A percentile compares a stretch with the other conserved stretches of the same genome.
phyloP scores from a whole-genome alignment of 352 stramenopile genomes.

The Globisporangium sylvaticum region DNA sequence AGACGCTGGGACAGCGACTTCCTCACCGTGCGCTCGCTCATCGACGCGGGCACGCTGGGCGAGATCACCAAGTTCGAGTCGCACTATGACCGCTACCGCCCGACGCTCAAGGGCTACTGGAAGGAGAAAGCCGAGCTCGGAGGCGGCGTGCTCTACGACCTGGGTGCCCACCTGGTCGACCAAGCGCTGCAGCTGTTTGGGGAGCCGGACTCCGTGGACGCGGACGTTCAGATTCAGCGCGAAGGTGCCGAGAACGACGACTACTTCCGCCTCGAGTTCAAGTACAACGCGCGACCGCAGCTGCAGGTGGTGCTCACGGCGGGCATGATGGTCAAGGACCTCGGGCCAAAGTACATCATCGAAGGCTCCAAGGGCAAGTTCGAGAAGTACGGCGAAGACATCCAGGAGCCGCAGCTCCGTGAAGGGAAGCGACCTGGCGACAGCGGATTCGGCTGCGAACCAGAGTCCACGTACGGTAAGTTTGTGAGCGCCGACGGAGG shows the following conservation, averaged over 20 bases:
- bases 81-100: constrained; percentile 69
- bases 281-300: constrained; percentile 39
- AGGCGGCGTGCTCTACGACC: constrained; percentile 66
- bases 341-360: constrained; percentile 62
- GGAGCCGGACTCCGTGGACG: constrained; percentile 34
- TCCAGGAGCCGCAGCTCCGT: constrained; percentile 56
- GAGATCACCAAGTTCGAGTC: constrained; percentile 54
- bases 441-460: constrained; percentile 46
- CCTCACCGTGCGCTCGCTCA: constrained; percentile 46
- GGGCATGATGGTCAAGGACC: constrained; percentile 60
- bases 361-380: constrained; percentile 51
- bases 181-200: constrained; percentile 68
- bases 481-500: constrained; percentile 30
- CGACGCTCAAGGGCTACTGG: constrained; percentile 73
- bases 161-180: constrained; percentile 65
- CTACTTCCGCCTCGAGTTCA: constrained; percentile 70
- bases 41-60: constrained; percentile 45
- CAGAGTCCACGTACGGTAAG: constrained; percentile 39
- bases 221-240: constrained; percentile 73
- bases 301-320: constrained; percentile 59
- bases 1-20: constrained; percentile 76
- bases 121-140: constrained; percentile 59
- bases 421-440: constrained; percentile 49
- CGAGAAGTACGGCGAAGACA: constrained; percentile 62
- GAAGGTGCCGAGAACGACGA: constrained; percentile 64